These are phyloP conservation scores for Solanum neorickii DNA, from an alignment of 257 asterid species.

Conservation along the genomic window DNA sequence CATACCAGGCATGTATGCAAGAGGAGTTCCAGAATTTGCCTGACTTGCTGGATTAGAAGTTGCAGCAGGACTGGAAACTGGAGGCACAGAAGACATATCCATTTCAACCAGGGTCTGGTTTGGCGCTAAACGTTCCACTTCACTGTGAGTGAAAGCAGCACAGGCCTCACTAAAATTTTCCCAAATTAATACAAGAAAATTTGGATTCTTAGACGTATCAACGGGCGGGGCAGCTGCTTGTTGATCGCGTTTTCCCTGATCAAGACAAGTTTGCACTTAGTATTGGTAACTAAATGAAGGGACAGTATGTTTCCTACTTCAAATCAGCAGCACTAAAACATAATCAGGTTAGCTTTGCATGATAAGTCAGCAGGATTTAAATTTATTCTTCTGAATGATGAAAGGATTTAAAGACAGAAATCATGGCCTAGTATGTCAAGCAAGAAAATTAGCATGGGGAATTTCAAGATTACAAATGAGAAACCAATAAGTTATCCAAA, in stretches of 20 bases:
- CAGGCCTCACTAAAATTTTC: slow-evolving; percentile 74
- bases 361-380: not conserved
- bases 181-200: slow-evolving; percentile 79
- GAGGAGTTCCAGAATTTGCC: not conserved
- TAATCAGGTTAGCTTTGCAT: not conserved
- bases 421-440: not conserved
- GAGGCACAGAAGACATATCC: slow-evolving; percentile 45
- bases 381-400: not conserved
- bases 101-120: slow-evolving; percentile 67
- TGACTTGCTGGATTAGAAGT: slow-evolving; percentile 57
- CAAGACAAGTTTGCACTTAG: not conserved
- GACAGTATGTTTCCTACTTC: not conserved
- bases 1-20: not conserved
- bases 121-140: slow-evolving; percentile 41
- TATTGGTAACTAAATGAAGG: not conserved
- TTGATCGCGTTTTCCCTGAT: slow-evolving; percentile 68
- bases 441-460: not conserved
- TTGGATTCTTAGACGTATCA: slow-evolving; percentile 66
- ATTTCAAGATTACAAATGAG: not conserved
- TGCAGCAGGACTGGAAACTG: slow-evolving; percentile 52
- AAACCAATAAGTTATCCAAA: not conserved
- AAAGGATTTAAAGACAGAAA: not conserved
- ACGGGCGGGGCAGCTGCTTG: slow-evolving; percentile 54
- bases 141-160: slow-evolving; percentile 56
- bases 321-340: not conserved